Evolutionary conservation across 108 stramenopile genomes (phyloP), one percentile per base, ranked within the genome.

Genomic region (Phaeodactylum tricornutum): DNA sequence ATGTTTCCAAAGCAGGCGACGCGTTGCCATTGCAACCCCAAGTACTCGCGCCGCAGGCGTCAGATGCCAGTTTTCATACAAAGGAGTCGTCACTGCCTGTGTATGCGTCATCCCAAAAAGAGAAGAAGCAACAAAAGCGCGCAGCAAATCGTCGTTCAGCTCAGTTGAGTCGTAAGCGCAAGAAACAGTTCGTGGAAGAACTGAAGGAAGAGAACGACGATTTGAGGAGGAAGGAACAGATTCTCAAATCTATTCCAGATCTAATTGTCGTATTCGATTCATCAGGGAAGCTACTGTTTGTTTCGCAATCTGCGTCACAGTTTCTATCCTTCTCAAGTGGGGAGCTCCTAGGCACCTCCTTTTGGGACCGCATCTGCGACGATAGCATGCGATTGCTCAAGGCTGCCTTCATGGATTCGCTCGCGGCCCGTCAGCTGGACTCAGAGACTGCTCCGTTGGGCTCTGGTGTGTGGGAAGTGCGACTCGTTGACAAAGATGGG

Each of bases 101-200:
- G 39, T n/a, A 41, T 20, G 16, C 39, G 5, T 41, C 39, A 20
- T 20, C 16, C 21, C 6, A 5, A 15, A 77, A 82, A 19, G 78
- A 78, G 48, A 90, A 85, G 74, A 80, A 81, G 43, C 61, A 66
- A 37, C 49, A 56, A 20, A 90, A 90, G 43, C 69, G 87, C 4
- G 87, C 83, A 12, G 83, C 87, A 34, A 90, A 90, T 53, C 65
- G 87, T 21, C 72, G 77, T n/a, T 93, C 89, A 5, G 94, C 94
- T 0, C 94, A 95, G 49, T 75, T 92, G 3, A 82, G 80, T 51
- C 81, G 94, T 16, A 89, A 90, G 53, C 81, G 94, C 20, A 95
- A 95, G 73, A 95, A 95, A 66, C 78, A 84, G 50, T 84, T 78
- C 46, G 83, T 95, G 43, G 94, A 95, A 52, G 91, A 95, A 52